phyloP scores from a whole-genome alignment of 352 stramenopile genomes.

The Globisporangium barbulae region DNA sequence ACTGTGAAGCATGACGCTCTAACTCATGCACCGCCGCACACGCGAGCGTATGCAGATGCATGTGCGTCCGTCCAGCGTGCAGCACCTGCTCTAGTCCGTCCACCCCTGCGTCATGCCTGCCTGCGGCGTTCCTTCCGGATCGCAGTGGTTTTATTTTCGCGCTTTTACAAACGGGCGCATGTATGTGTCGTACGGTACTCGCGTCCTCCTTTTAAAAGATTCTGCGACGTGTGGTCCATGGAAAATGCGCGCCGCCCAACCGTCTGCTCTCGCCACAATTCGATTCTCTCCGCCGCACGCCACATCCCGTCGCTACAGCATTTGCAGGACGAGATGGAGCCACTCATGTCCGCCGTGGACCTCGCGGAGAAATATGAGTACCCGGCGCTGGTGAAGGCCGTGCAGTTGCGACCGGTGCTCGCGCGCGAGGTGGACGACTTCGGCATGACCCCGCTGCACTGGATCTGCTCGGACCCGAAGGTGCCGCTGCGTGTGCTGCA shows the following conservation, averaged over 20 bases:
- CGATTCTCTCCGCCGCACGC: neutral
- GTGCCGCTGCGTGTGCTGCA: conserved; percentile 65
- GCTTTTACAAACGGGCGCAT: neutral
- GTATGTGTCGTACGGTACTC: neutral
- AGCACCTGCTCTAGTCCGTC: neutral
- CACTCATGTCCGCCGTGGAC: conserved; percentile 26
- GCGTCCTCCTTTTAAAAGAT: neutral
- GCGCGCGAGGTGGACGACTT: conserved; percentile 52
- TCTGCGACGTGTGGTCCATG: neutral
- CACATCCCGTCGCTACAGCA: neutral
- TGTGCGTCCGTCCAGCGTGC: neutral
- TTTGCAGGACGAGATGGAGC: neutral
- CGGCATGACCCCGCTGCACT: conserved; percentile 85
- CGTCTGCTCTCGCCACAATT: neutral
- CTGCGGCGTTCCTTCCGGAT: neutral
- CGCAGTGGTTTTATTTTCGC: neutral
- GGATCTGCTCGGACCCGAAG: conserved; percentile 72
- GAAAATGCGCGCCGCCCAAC: neutral
- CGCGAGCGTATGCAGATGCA: neutral
- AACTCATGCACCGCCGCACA: neutral
- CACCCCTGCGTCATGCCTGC: neutral
- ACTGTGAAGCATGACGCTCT: conserved; percentile 2
- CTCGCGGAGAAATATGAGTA: conserved; percentile 49
- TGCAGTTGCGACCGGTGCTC: conserved; percentile 42
- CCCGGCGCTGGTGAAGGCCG: conserved; percentile 31